Base-by-base conservation (phyloP, 768 basidiomycete species). In the Serendipita vermifera region DNA sequence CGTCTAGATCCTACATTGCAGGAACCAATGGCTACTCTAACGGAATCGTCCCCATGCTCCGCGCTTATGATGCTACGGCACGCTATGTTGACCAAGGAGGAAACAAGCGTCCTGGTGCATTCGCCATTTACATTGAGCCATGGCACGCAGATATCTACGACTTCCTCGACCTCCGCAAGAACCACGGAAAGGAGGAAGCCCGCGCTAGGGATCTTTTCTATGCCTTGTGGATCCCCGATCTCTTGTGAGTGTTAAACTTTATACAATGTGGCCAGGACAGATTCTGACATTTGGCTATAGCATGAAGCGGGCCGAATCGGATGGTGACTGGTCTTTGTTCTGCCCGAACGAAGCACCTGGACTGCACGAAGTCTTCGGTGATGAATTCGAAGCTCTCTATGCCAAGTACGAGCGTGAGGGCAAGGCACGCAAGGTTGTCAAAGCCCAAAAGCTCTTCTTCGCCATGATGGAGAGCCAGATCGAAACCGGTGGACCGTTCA, bases 1-100 rank as follows among this genome's bases (percentile, higher is more conserved):
- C 20, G 5, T 40, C 14, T 38, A 90, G 94, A 15, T 92, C 94
- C 0, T 99, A 99, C 73, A 99, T 99, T 60, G 92, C 96, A 11
- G 96, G 96, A 20, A 99, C 96, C 29, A 98, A 98, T 68, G 96
- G 96, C 1, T 94, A 96, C 70, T 97, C 93, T 2, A 99, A 98
- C 64, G 96, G 96, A 57, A 96, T 99, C 65, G 90, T 98, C 1
- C 96, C 96, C 13, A 99, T 99, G 94, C 84, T 99, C 39, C 88
- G 96, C 57, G 94, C 89, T 0, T 98, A 85, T 68, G 93, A 99
- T 64, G 90, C 93, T 24, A 98, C 96, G 6, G 96, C 96, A 20
- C 90, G 94, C 35, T 98, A 98, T 64, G 96, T 98, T 57, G 96
- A 98, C 68, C 94, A 97, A 67, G 94, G 96, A 54, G 96, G 96